Evolutionary conservation across 352 stramenopile genomes (phyloP).

Genomic region (Phytopythium montanum): DNA sequence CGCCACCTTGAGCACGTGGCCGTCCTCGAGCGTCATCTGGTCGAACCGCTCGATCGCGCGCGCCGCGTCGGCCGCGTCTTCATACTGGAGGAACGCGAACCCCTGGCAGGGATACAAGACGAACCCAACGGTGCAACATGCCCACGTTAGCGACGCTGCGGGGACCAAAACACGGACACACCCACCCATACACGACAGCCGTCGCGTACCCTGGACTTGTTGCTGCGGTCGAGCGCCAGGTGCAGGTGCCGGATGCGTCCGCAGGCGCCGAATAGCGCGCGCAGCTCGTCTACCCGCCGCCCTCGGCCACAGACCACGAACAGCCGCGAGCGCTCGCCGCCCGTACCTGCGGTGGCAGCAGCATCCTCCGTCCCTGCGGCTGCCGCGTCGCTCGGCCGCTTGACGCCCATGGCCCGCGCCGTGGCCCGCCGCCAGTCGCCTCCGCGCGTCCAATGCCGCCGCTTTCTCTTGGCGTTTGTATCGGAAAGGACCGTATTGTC

Average conservation of each 20-base stretch:
- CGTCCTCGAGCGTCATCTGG: constrained; percentile 53
- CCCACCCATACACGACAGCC: background rate
- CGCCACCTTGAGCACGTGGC: constrained; percentile 67
- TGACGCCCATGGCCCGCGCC: background rate
- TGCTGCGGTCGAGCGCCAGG: constrained; percentile 68
- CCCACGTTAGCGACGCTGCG: too few relatives aligned
- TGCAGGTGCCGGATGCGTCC: constrained; percentile 65
- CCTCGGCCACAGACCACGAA: constrained; percentile 75
- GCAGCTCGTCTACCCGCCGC: constrained; percentile 61
- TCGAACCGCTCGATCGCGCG: constrained; percentile 65
- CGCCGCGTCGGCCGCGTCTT: constrained; percentile 36
- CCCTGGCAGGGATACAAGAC: constrained; percentile 21
- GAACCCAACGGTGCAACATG: background rate
- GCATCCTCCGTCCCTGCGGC: background rate
- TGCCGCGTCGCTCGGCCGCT: constrained; percentile 7
- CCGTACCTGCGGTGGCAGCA: background rate
- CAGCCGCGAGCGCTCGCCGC: constrained; percentile 30
- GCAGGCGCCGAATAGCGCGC: constrained; percentile 49
- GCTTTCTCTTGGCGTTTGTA: too few relatives aligned
- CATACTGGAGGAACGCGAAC: constrained; percentile 80
- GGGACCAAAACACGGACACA: background rate
- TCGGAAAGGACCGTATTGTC: too few relatives aligned
- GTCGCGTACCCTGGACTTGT: constrained; percentile 58
- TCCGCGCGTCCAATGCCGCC: background rate
- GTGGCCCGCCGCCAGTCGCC: background rate